phyloP scores from a whole-genome alignment of 2,329 filamentous ascomycete species.

The Ustulina deusta region DNA sequence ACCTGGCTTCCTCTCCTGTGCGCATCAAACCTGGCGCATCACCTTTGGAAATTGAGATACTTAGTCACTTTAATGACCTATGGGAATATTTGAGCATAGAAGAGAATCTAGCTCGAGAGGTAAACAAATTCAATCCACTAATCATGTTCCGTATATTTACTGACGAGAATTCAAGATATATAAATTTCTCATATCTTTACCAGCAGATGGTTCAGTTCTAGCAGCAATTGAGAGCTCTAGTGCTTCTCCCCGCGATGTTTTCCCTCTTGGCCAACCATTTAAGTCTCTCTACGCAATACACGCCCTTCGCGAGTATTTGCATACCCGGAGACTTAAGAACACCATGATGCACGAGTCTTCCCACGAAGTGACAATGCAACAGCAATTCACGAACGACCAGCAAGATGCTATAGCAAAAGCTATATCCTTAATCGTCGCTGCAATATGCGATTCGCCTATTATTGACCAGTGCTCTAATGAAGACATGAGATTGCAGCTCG shows the following conservation, averaged over 20 bases:
- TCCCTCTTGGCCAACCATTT: slow-evolving; percentile 76
- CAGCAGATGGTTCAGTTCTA: slow-evolving; percentile 73
- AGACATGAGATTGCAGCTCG: slow-evolving; percentile 62
- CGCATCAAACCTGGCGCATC: slow-evolving; percentile 64
- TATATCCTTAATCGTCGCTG: slow-evolving; percentile 67
- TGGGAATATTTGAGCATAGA: slow-evolving; percentile 84
- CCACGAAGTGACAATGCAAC: slow-evolving; percentile 41
- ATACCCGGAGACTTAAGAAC: slow-evolving; percentile 52
- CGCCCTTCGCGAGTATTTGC: slow-evolving; percentile 72
- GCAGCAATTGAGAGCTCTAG: slow-evolving; percentile 67
- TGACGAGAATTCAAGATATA: slow-evolving; percentile 66
- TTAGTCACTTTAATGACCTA: slow-evolving; percentile 84
- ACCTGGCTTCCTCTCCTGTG: slow-evolving; percentile 57
- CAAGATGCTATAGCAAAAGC: slow-evolving; percentile 57
- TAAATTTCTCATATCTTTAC: slow-evolving; percentile 76
- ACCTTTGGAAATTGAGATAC: slow-evolving; percentile 80
- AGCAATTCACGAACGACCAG: slow-evolving; percentile 45
- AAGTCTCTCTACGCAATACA: slow-evolving; percentile 79
- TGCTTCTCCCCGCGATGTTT: slow-evolving; percentile 70
- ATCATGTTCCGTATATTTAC: not conserved
- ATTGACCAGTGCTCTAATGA: slow-evolving; percentile 58
- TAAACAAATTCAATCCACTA: slow-evolving; percentile 50
- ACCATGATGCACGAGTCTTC: slow-evolving; percentile 45
- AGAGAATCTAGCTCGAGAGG: slow-evolving; percentile 75
- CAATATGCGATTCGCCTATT: slow-evolving; percentile 69